Evolutionary conservation across 805 yeast species (phyloP), one percentile per base, ranked within the genome.

Genomic region (Blastobotrys americana): DNA sequence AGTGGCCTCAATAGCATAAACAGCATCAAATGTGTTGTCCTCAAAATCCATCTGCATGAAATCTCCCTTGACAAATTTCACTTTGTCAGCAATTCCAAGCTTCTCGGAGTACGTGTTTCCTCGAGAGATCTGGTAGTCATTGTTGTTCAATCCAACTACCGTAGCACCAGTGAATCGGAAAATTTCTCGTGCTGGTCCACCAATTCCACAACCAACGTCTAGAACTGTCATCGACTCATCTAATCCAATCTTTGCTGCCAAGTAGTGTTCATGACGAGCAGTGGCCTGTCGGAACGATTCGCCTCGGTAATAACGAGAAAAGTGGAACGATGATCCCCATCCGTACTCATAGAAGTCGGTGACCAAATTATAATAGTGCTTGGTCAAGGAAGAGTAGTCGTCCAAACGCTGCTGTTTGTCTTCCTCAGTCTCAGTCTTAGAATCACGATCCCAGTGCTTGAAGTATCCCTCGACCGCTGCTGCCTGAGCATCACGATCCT

Each of bases 141-240:
- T 93, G 74, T 93, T 90, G 73, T 90, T 90, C 58, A 90, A 74
- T 42, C 98, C 98, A 51, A 84, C 84, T 63, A 90, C 74, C 57
- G 77, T 70, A 69, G 88, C 82, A 58, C 82, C 87, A 42, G 97
- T 83, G 73, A 90, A 90, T 63, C 96, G 79, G 49, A 83, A 75
- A 60, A 90, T 90, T 71, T 93, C 96, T 67, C 97, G 83, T 18
- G 96, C 97, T 59, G 98, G 98, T 36, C 98, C 98, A 63, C 98
- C 98, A 58, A 90, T 96, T 74, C 98, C 98, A 72, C 98, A 93
- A 39, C 98, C 98, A 46, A 90, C 98, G 64, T 90, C 98, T 56
- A 90, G 75, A 15, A 90, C 98, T 60, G 81, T 80, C 86, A 84
- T 84, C 56, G 79, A 76, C 56, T 80, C 84, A 56, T 72, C 66